Conservation (phyloP, 352 stramenopile species). For the Phytopythium delawarense region DNA sequence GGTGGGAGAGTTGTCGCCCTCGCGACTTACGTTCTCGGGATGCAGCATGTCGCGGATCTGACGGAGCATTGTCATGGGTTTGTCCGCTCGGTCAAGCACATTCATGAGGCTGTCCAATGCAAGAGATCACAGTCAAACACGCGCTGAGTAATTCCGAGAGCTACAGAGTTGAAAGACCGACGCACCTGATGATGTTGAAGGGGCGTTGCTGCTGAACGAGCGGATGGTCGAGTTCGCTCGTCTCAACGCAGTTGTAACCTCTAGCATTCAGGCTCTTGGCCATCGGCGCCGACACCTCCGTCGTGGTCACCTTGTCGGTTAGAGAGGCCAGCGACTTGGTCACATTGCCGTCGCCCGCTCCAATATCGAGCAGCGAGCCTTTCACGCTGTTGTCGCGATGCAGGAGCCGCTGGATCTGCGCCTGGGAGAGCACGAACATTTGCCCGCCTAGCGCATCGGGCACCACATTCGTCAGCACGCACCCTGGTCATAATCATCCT, state of each 20-base stretch:
- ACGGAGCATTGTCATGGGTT: conserved; percentile 69
- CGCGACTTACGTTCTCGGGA: conserved; percentile 39
- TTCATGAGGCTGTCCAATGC: conserved; percentile 61
- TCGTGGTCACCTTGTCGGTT: conserved; percentile 61
- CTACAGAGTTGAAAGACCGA: background rate
- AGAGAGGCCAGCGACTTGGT: conserved; percentile 75
- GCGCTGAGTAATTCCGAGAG: conserved; percentile 14
- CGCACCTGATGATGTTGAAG: conserved; percentile 80
- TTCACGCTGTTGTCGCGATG: conserved; percentile 39
- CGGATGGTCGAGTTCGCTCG: conserved; percentile 58
- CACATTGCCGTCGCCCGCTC: conserved; percentile 80
- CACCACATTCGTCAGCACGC: background rate
- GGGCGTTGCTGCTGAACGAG: conserved; percentile 60
- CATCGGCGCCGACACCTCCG: conserved; percentile 78
- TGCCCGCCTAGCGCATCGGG: conserved; percentile 48
- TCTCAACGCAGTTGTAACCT: conserved; percentile 79
- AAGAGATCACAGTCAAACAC: conserved; percentile 60
- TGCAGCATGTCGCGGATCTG: conserved; percentile 76
- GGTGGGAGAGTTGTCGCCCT: background rate
- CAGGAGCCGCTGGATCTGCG: conserved; percentile 67
- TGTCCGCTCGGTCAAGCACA: conserved; percentile 77
- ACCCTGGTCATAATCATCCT: background rate
- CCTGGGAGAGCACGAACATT: conserved; percentile 83
- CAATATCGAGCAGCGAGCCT: conserved; percentile 72
- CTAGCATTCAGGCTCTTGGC: conserved; percentile 66